phyloP scores from a whole-genome alignment of 2,329 filamentous ascomycete species.

The Endocalyx cinctus region DNA sequence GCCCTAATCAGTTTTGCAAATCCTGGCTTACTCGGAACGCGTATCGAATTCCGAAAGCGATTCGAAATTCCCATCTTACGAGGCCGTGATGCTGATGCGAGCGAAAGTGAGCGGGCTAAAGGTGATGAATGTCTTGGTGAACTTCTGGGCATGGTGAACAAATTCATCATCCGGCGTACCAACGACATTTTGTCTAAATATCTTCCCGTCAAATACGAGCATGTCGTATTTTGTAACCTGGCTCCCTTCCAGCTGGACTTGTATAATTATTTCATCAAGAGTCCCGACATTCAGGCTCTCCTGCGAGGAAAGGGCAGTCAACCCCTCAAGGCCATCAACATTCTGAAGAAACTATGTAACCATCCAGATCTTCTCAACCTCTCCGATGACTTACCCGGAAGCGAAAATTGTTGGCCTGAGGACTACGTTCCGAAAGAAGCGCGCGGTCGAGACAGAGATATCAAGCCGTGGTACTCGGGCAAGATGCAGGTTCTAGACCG shows the following conservation, averaged over 20 bases:
- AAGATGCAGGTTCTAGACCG: conserved; percentile 98
- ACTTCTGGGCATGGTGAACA: conserved; percentile 83
- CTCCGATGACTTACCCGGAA: conserved; percentile 78
- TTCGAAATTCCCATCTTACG: conserved; percentile 90
- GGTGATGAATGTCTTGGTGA: conserved; percentile 81
- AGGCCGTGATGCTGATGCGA: conserved; percentile 85
- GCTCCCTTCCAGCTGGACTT: conserved; percentile 88
- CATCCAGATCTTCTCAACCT: conserved; percentile 90
- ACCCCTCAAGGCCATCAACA: conserved; percentile 90
- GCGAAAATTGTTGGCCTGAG: conserved; percentile 73
- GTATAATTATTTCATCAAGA: conserved; percentile 96
- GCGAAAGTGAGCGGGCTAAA: conserved; percentile 73
- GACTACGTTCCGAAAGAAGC: conserved; percentile 86
- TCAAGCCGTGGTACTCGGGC: conserved; percentile 94
- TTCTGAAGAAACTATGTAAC: conserved; percentile 98
- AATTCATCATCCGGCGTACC: conserved; percentile 95
- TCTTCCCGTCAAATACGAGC: conserved; percentile 95
- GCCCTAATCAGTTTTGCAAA: conserved; percentile 95
- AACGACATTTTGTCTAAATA: conserved; percentile 99
- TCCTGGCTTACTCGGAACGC: conserved; percentile 81
- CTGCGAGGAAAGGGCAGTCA: conserved; percentile 92
- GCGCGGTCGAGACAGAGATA: conserved; percentile 82
- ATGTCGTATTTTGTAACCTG: conserved; percentile 96
- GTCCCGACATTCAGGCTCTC: conserved; percentile 87
- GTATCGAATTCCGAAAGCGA: conserved; percentile 86